Base-by-base conservation (phyloP, 306 rosid species). In the Argentina anserina region DNA sequence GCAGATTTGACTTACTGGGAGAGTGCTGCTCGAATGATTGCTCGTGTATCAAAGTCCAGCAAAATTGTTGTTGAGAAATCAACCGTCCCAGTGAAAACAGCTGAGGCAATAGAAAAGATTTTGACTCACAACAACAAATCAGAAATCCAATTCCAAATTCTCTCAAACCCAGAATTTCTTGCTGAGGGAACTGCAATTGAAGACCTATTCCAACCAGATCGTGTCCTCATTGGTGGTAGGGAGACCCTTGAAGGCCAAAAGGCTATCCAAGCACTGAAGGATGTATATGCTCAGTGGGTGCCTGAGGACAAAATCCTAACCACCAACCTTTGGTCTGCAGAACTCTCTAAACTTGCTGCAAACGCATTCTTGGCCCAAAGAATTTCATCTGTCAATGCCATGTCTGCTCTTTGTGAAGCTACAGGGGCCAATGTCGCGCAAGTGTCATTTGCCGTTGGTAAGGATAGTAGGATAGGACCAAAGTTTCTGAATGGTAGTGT, bases 391-490 rank as follows among this genome's bases (percentile, higher is more conserved):
- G 98, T 90, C 3, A 92, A 92, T 68, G 97, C 98, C 56, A 90
- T 92, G 94, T 92, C 98, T 70, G 97, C 98, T 11, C 98, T 92
- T 42, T 92, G 98, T n/a, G 98, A 92, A 85, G 97, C 97, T 47
- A 92, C 98, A 3, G 97, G 98, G 9, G 98, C 98, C 60, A 82
- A 92, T 53, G 81, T 92, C 15, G 18, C 82, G 21, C 95, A 92
- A 79, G 97, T 92, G 36, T 78, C 98, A 59, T 92, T 78, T 61
- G 88, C 97, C 9, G 98, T 92, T 56, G 97, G 98, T 2, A 92
- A 85, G n/a, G 98, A 92, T 83, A 36, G 97, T 47, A 90, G 98
- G 66, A 92, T 92, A 40, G 98, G 98, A 47, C 92, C 98, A 8
- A 92, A 88, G 84, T 92, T 92, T 67, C 87, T 92, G 31, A 92